Evolutionary conservation across 2,329 filamentous ascomycete genomes (phyloP), one percentile per base, ranked within the genome.

Genomic region (Colletotrichum sublineola): DNA sequence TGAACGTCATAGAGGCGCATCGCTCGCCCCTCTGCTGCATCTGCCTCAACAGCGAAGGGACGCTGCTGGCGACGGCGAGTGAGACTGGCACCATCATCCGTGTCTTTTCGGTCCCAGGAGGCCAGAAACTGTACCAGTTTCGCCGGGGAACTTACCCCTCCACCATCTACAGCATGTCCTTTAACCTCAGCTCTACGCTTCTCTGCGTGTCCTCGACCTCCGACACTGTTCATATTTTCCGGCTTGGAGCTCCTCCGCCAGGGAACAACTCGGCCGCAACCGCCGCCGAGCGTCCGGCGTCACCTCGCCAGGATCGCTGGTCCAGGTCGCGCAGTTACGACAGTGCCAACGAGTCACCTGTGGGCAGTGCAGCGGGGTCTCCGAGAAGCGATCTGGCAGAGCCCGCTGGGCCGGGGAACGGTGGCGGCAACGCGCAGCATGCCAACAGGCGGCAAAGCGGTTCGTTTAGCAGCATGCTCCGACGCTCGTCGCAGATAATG

Each of bases 61-160:
- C 94, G 3, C 83, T 98, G 55, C 87, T 99, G 56, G 96, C 96
- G 18, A 99, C 96, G 2, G 94, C 96, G 1, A 98, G 96, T 31
- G 96, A 99, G 81, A 99, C 97, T 65, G 96, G 96, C 75, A 99
- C 96, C 0, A 97, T 99, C 73, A 97, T 99, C 75, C 92, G 96
- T 20, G 95, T 99, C 64, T 99, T 99, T 82, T 94, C 94, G 1
- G 90, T 99, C 1, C 96, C 96, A 3, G 91, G 92, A 75, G 96
- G 94, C 14, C 92, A 96, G 78, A 99, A 98, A 81, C 88, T 99
- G 24, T 98, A 95, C 81, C 96, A 99, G 80, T 99, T 99, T 83
- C 91, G 96, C 72, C 91, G 96, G 75, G 96, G 96, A 55, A 98
- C 96, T 2, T 98, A 98, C 82, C 96, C 96, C 0, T 95, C 95